Percentiles rank a stretch among this genome's conserved stretches.
phyloP scores from a whole-genome alignment of 768 basidiomycete genomes.

The Paxillus ammoniavirescens region DNA sequence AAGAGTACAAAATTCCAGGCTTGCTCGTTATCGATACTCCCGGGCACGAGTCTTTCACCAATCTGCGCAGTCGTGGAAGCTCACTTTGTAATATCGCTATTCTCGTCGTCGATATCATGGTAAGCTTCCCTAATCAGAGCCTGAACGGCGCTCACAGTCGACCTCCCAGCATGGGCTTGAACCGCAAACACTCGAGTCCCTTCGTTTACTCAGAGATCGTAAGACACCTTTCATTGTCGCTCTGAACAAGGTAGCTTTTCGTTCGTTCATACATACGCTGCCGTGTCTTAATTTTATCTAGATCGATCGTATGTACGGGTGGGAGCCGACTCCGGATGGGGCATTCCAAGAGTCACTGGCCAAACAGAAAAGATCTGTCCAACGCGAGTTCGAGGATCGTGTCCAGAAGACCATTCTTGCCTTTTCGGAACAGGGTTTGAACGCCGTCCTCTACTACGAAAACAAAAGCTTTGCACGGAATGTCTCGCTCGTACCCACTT shows the following conservation, averaged over 20 bases:
- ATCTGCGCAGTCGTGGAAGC: conserved; percentile 91
- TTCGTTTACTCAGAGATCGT: conserved; percentile 84
- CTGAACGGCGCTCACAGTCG: conserved; percentile 3
- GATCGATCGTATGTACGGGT: conserved; percentile 98
- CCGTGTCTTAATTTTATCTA: conserved; percentile 29
- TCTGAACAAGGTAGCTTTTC: conserved; percentile 75
- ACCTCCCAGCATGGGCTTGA: conserved; percentile 86
- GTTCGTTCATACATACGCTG: conserved; percentile 3
- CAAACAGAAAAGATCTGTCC: conserved; percentile 73
- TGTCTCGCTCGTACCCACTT: conserved; percentile 96
- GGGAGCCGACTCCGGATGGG: conserved; percentile 88
- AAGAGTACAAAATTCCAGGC: conserved; percentile 97
- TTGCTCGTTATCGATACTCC: conserved; percentile 96
- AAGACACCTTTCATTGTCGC: conserved; percentile 99
- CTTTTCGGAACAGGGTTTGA: conserved; percentile 97
- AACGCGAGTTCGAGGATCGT: conserved; percentile 92
- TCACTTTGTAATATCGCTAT: conserved; percentile 99
- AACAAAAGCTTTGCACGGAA: conserved; percentile 94
- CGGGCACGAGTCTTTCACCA: conserved; percentile 99
- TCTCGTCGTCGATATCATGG: conserved; percentile 98
- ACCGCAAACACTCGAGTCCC: conserved; percentile 95
- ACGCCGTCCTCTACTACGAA: conserved; percentile 93
- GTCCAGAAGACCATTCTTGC: conserved; percentile 82
- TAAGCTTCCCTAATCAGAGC: conserved; percentile 30
- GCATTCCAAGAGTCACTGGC: conserved; percentile 90